A percentile compares a stretch with the other conserved stretches of the same genome.
phyloP scores from a whole-genome alignment of 179 eudicot species.

The Silene vulgaris region DNA sequence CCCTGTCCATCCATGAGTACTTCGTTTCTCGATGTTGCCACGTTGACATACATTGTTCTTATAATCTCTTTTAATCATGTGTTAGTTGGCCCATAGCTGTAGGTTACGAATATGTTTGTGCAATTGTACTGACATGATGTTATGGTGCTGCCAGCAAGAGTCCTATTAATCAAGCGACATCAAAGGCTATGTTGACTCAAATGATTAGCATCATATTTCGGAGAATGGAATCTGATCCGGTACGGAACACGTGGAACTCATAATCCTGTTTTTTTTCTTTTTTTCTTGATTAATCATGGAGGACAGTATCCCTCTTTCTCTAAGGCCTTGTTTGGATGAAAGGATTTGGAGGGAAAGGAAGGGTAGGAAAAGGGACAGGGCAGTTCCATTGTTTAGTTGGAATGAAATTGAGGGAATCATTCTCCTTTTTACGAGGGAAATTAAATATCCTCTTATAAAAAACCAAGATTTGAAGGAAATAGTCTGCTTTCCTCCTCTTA shows the following conservation, averaged over 20 bases:
- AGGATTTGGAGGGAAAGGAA: no score
- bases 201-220: slow-evolving; percentile 90
- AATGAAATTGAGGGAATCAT: not conserved
- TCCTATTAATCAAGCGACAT: slow-evolving; percentile 87
- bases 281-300: not conserved
- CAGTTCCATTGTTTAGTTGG: not conserved
- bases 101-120: slow-evolving; percentile 2
- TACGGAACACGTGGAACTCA: slow-evolving; percentile 23
- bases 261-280: slow-evolving; percentile 15
- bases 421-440: not conserved
- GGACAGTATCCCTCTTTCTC: not conserved
- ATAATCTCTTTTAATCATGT: slow-evolving; percentile 7
- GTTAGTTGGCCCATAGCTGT: slow-evolving; percentile 3
- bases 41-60: not conserved
- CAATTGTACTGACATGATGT: slow-evolving; percentile 2
- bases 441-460: not conserved
- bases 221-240: slow-evolving; percentile 93
- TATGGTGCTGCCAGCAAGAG: slow-evolving; percentile 67
- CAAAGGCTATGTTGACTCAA: slow-evolving; percentile 98
- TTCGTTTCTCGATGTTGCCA: not conserved
- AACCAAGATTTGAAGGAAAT: not conserved
- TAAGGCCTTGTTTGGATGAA: no score
- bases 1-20: not conserved
- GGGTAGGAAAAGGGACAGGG: not conserved
- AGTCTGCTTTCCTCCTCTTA: not conserved